Percentiles rank a stretch among this genome's conserved stretches.
These are phyloP conservation scores for Craterostigma plantagineum DNA, from an alignment of 257 asterid genomes.

Conservation along the genomic window DNA sequence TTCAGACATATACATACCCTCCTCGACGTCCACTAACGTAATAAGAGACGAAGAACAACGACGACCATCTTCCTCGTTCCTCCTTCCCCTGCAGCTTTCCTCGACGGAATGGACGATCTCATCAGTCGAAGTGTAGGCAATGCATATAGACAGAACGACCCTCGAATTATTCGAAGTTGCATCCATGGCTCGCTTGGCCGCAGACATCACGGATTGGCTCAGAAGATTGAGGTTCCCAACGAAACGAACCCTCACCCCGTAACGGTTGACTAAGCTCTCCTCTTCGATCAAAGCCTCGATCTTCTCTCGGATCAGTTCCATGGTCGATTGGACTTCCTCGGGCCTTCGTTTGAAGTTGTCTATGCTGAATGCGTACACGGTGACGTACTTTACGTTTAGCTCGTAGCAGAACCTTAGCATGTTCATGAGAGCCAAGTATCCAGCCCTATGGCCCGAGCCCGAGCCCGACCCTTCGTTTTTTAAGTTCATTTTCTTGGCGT, in stretches of 20 bases:
- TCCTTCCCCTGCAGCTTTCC: constrained; percentile 27
- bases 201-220: constrained; percentile 29
- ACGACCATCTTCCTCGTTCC: too few relatives aligned
- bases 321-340: constrained; percentile 63
- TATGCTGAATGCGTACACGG: constrained; percentile 70
- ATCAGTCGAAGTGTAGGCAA: constrained; percentile 77
- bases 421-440: constrained; percentile 37
- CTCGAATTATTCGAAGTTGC: constrained; percentile 41
- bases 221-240: constrained; percentile 53
- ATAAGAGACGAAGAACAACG: too few relatives aligned
- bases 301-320: constrained; percentile 55
- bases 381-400: constrained; percentile 33
- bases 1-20: constrained; percentile 48
- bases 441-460: constrained; percentile 48
- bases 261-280: constrained; percentile 33
- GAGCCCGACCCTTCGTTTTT: constrained; percentile 33
- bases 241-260: constrained; percentile 55
- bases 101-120: constrained; percentile 53
- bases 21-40: constrained; percentile 28
- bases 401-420: constrained; percentile 59
- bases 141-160: constrained; percentile 41
- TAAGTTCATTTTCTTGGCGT: constrained; percentile 35
- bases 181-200: constrained; percentile 59
- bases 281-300: constrained; percentile 41
- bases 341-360: constrained; percentile 65